A percentile compares a stretch with the other conserved stretches of the same genome.
Evolutionary conservation across 345 rosid species (phyloP).

Genomic region (Excoecaria agallocha): DNA sequence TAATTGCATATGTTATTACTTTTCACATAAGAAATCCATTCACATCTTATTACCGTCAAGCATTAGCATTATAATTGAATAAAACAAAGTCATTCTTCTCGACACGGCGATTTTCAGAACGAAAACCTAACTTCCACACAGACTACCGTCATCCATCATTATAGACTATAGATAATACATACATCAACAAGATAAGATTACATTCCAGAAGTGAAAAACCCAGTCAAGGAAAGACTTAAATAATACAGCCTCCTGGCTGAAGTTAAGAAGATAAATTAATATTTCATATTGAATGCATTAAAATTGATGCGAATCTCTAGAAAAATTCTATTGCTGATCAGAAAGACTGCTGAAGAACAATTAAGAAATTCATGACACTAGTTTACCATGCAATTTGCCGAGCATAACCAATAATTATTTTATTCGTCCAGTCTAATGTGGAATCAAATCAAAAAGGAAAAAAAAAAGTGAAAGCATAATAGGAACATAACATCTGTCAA

Average conservation of each 20-base stretch:
- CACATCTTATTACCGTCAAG: neutral
- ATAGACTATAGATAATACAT: neutral
- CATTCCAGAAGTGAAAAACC: too few species aligned
- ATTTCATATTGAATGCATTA: neutral
- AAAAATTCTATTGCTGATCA: neutral
- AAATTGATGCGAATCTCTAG: neutral
- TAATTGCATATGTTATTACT: neutral
- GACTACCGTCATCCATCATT: neutral
- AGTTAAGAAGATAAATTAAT: neutral
- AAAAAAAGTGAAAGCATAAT: neutral
- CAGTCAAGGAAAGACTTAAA: too few species aligned
- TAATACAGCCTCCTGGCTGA: too few species aligned
- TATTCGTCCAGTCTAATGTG: neutral
- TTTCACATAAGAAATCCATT: neutral
- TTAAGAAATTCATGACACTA: neutral
- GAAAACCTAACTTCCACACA: neutral
- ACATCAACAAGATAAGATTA: neutral
- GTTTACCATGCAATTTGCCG: neutral
- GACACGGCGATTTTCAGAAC: neutral
- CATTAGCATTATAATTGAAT: conserved; percentile 5
- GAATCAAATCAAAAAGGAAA: neutral
- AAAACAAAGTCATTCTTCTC: neutral
- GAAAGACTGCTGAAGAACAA: neutral
- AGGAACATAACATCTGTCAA: neutral
- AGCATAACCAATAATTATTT: neutral